These are phyloP conservation scores for Phaeotremella fagi DNA, from an alignment of 768 basidiomycete genomes.

Conservation along the genomic window DNA sequence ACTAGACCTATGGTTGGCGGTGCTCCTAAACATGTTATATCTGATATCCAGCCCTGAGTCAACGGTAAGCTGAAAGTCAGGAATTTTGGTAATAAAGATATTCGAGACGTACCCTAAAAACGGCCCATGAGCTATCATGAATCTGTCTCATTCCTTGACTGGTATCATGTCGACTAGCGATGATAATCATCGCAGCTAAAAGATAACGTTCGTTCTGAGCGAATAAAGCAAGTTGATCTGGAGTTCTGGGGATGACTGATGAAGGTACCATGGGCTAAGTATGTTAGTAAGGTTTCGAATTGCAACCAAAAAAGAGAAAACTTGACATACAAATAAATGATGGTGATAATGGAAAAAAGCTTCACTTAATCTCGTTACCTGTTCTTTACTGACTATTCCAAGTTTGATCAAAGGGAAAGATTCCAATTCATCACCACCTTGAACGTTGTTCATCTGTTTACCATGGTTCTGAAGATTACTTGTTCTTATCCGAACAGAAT, in stretches of 20 bases:
- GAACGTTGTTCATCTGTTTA: neutral
- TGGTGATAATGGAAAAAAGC: slow-evolving; percentile 41
- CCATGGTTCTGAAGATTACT: neutral
- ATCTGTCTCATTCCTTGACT: slow-evolving; percentile 23
- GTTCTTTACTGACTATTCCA: slow-evolving; percentile 27
- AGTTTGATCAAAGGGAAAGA: slow-evolving; percentile 36
- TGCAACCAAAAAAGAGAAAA: no score
- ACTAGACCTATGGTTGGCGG: slow-evolving; percentile 42
- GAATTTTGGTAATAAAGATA: no score
- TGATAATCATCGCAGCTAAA: slow-evolving; percentile 41
- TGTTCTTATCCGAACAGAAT: neutral
- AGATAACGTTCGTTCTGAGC: slow-evolving; percentile 36
- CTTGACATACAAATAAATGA: slow-evolving; percentile 39
- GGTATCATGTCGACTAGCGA: slow-evolving; percentile 37
- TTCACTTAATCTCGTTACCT: slow-evolving; percentile 26
- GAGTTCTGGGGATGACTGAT: slow-evolving; percentile 24
- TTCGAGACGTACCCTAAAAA: slow-evolving; percentile 33
- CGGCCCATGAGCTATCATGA: slow-evolving; percentile 36
- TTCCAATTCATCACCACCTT: slow-evolving; percentile 1
- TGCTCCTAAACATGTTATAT: slow-evolving; percentile 39
- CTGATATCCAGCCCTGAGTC: slow-evolving; percentile 37
- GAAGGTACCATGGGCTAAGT: slow-evolving; percentile 35
- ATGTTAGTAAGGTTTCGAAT: neutral
- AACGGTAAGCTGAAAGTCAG: neutral
- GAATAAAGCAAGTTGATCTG: slow-evolving; percentile 30